Conservation (phyloP, 108 stramenopile genomes). For the Fistulifera solaris region DNA sequence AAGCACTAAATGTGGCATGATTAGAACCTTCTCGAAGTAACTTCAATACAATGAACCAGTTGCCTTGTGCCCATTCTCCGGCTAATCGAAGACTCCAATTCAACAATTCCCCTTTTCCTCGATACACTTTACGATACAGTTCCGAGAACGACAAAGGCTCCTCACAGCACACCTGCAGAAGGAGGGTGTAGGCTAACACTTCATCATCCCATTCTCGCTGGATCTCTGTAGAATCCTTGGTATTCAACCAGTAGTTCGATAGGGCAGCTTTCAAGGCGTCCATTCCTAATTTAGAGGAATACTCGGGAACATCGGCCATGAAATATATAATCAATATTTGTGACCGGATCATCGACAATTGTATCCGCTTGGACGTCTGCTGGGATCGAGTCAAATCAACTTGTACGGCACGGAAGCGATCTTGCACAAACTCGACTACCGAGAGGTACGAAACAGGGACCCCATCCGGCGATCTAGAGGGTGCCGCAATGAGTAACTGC, state of each 20-base stretch:
- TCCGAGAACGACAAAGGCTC: neutral
- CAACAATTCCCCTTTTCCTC: neutral
- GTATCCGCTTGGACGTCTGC: neutral
- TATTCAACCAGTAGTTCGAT: conserved; percentile 22
- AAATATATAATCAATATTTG: conserved; percentile 20
- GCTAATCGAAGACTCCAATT: conserved; percentile 8
- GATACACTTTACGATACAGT: neutral
- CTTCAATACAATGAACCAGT: neutral
- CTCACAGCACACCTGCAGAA: neutral
- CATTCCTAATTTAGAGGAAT: conserved; percentile 8
- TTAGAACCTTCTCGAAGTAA: neutral
- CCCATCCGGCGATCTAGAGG: neutral
- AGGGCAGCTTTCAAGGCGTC: conserved; percentile 26
- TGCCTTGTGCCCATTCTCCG: neutral
- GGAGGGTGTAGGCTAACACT: conserved; percentile 22
- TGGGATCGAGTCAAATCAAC: conserved; percentile 13
- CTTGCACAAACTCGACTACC: conserved; percentile 18
- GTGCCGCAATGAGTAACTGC: conserved; percentile 3
- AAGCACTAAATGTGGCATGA: neutral
- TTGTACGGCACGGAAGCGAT: conserved; percentile 28
- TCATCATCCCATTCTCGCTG: conserved; percentile 15
- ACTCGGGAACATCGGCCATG: conserved; percentile 8
- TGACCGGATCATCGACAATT: conserved; percentile 6
- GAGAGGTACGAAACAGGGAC: conserved; percentile 3
- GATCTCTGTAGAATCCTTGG: neutral